Conservation (phyloP, 2,329 filamentous ascomycete species). For the Epichloe uncinata region DNA sequence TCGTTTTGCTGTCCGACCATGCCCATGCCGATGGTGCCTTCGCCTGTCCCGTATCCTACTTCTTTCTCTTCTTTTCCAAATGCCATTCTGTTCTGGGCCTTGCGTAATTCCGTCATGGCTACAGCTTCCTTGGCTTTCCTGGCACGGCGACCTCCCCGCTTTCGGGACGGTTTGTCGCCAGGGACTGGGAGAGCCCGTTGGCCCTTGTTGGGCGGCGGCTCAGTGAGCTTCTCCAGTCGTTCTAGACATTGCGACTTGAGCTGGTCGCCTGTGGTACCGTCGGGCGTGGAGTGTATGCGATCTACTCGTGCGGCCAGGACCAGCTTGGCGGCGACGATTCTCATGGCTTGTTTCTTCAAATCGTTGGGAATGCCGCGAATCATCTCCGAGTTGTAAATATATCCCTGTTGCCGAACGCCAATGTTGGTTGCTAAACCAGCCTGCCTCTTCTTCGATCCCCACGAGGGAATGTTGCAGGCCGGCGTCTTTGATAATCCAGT, state of each 20-base stretch:
- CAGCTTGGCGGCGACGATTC: conserved; percentile 86
- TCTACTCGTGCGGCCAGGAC: conserved; percentile 89
- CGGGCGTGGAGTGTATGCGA: conserved; percentile 64
- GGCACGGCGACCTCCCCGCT: conserved; percentile 79
- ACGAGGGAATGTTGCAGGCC: conserved; percentile 79
- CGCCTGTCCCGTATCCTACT: conserved; percentile 77
- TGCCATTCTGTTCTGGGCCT: conserved; percentile 89
- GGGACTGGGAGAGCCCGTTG: conserved; percentile 77
- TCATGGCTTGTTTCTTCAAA: conserved; percentile 84
- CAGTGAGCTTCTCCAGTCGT: conserved; percentile 82
- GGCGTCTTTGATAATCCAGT: conserved; percentile 84
- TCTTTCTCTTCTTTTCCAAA: conserved; percentile 95
- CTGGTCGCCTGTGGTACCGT: conserved; percentile 72
- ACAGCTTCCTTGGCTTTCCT: conserved; percentile 93
- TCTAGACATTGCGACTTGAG: conserved; percentile 73
- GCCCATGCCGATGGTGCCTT: conserved; percentile 75
- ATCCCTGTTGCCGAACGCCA: conserved; percentile 81
- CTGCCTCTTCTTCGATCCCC: conserved; percentile 79
- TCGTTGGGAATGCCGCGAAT: conserved; percentile 76
- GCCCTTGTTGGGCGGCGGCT: conserved; percentile 81
- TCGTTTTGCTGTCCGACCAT: conserved; percentile 89
- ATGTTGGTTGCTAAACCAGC: conserved; percentile 87
- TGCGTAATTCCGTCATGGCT: conserved; percentile 91
- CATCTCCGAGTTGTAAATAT: conserved; percentile 82
- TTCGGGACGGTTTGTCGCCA: conserved; percentile 87